These are phyloP conservation scores for Firmiana major DNA, from an alignment of 345 rosid species.

Conservation along the genomic window DNA sequence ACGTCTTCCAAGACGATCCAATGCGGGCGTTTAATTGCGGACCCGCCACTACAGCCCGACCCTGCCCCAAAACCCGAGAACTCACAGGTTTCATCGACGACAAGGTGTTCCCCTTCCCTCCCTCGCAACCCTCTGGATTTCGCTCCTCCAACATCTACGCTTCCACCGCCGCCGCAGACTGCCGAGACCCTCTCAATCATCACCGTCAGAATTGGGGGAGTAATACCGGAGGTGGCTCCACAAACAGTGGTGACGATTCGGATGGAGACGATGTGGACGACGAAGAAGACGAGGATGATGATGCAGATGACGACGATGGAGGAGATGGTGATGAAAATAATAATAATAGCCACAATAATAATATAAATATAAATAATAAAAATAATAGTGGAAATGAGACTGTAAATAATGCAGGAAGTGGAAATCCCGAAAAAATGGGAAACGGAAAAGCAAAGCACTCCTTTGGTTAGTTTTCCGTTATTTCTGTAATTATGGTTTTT, in stretches of 20 bases:
- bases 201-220: slow-evolving; percentile 30
- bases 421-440: slow-evolving; percentile 28
- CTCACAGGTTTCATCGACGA: slow-evolving; percentile 51
- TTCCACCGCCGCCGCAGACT: not conserved
- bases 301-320: slow-evolving; percentile 24
- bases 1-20: slow-evolving; percentile 53
- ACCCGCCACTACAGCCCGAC: slow-evolving; percentile 25
- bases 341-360: not conserved
- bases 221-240: slow-evolving; percentile 20
- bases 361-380: slow-evolving; percentile 12
- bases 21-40: slow-evolving; percentile 38
- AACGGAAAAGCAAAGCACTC: slow-evolving; percentile 41
- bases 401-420: slow-evolving; percentile 19
- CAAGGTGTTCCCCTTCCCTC: slow-evolving; percentile 44
- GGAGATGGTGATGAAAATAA: slow-evolving; percentile 18
- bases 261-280: slow-evolving; percentile 49
- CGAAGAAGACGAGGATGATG: slow-evolving; percentile 40
- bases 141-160: slow-evolving; percentile 25
- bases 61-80: slow-evolving; percentile 45
- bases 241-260: slow-evolving; percentile 34
- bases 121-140: slow-evolving; percentile 28
- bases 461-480: slow-evolving; percentile 27
- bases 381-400: slow-evolving; percentile 15
- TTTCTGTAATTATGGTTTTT: not conserved
- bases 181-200: slow-evolving; percentile 13